Evolutionary conservation across 176 grass and related monocot genomes (phyloP), one percentile per base, ranked within the genome.

Genomic region (Carex cristatella): DNA sequence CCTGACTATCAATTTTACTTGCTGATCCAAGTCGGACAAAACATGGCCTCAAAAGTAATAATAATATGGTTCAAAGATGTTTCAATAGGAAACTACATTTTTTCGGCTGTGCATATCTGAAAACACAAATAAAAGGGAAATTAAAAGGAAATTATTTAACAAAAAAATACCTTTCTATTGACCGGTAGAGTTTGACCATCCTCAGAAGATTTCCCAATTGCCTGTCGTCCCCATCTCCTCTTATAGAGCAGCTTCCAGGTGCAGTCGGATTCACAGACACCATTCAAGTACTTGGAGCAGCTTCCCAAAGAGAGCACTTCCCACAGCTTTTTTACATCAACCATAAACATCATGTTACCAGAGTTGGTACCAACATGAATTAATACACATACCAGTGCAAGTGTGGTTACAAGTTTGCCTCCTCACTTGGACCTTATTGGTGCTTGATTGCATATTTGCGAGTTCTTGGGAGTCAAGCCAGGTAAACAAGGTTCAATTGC

Each of bases 271-370:
- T 80, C 54, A 61, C 51, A 61, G 54, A 80, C 28, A 31, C 54
- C 30, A 61, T 80, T 80, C 77, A 80, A 38, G 51, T 80, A 80
- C 57, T 80, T 80, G 54, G 77, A 80, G 57, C 77, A 80, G 77
- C 77, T 59, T 16, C 77, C 77, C 77, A 80, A 37, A 35, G 10
- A 33, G 14, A 80, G 32, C 77, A 61, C 28, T 1, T 80, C 77
- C 7, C 11, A 3, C 30, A 80, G 7, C 77, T 80, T 42, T 42
- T 78, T 59, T 10, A 73, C 40, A 46, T 27, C 40, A 73, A 73
- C 69, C 38, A 27, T 42, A 73, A 49, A 49, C 3, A 48, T 23
- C 7, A 48, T 49, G 69, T 73, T 49, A 73, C 18, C n/a, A 10
- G 18, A 73, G 7, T 49, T 9, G 16, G 7, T 73, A 48, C 40